Evolutionary conservation across 371 early-diverging fungal genomes (phyloP).

Genomic region (Haplosporangium sp.): DNA sequence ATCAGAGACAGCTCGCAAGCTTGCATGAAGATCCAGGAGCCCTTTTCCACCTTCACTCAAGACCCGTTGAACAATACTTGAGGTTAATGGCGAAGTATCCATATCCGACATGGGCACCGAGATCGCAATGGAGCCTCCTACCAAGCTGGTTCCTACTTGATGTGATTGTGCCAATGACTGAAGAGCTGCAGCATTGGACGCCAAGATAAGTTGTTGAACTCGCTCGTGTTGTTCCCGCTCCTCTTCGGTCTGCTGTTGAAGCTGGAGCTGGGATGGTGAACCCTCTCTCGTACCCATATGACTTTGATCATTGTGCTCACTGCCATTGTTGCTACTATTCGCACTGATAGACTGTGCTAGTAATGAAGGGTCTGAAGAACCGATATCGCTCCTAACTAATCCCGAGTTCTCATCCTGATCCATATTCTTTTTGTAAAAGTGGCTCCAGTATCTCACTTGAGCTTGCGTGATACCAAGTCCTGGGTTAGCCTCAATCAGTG

Average conservation of each 20-base stretch:
- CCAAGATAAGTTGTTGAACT: conserved; percentile 30
- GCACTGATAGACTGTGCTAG: conserved; percentile 1
- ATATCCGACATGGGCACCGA: conserved; percentile 44
- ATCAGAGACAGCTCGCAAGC: conserved; percentile 16
- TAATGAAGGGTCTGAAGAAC: conserved; percentile 3
- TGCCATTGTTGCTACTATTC: neutral
- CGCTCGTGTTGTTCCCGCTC: conserved; percentile 18
- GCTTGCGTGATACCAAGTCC: conserved; percentile 39
- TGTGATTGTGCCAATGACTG: conserved; percentile 23
- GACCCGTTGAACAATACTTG: conserved; percentile 49
- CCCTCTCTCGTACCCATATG: neutral
- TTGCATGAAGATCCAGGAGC: conserved; percentile 30
- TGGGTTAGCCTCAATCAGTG: conserved; percentile 23
- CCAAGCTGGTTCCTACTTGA: conserved; percentile 15
- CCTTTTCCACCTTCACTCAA: conserved; percentile 32
- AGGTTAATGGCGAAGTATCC: conserved; percentile 27
- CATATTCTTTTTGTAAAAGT: conserved; percentile 42
- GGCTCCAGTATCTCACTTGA: conserved; percentile 55
- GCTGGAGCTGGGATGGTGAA: conserved; percentile 11
- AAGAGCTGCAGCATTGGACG: conserved; percentile 22
- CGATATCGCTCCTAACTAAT: conserved; percentile 1
- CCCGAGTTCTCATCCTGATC: conserved; percentile 17
- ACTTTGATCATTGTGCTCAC: neutral
- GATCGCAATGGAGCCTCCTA: conserved; percentile 33
- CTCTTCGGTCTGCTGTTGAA: conserved; percentile 8